Conservation (phyloP, 495 filamentous ascomycete genomes). For the Elasticomyces elasticus region DNA sequence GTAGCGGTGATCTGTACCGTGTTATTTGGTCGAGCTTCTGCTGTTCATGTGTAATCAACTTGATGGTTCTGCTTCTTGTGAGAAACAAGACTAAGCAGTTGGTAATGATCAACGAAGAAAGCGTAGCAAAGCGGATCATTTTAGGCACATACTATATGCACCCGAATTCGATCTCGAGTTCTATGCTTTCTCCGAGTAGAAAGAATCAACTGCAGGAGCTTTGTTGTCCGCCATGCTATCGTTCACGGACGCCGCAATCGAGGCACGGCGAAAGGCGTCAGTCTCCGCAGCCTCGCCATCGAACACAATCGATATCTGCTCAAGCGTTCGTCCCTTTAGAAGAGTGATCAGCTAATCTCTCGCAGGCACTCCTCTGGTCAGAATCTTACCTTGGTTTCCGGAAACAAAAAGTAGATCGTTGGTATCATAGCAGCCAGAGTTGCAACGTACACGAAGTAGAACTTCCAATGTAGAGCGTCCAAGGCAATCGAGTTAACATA, state of each 20-base stretch:
- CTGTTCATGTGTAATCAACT: not conserved
- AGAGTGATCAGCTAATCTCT: too few relatives aligned
- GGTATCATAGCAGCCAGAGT: not conserved
- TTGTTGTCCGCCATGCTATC: not conserved
- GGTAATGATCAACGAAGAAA: too few relatives aligned
- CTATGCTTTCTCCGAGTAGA: too few relatives aligned
- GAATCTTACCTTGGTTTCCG: too few relatives aligned
- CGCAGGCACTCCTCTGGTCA: too few relatives aligned
- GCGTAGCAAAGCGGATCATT: too few relatives aligned
- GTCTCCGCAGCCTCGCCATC: not conserved
- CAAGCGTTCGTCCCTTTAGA: not conserved
- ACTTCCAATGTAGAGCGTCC: constrained; percentile 21
- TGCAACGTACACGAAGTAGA: constrained; percentile 13
- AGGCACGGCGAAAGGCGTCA: not conserved
- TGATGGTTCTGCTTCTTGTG: not conserved
- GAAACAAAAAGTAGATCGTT: constrained; percentile 1
- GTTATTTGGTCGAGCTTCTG: not conserved
- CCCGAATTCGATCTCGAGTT: too few relatives aligned
- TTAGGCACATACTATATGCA: too few relatives aligned
- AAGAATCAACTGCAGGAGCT: too few relatives aligned
- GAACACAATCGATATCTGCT: not conserved
- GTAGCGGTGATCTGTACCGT: not conserved
- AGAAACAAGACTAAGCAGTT: not conserved
- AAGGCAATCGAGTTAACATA: constrained; percentile 36
- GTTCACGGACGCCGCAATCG: not conserved